Base-by-base conservation (phyloP, 768 basidiomycete genomes). In the Collybiopsis luxurians region DNA sequence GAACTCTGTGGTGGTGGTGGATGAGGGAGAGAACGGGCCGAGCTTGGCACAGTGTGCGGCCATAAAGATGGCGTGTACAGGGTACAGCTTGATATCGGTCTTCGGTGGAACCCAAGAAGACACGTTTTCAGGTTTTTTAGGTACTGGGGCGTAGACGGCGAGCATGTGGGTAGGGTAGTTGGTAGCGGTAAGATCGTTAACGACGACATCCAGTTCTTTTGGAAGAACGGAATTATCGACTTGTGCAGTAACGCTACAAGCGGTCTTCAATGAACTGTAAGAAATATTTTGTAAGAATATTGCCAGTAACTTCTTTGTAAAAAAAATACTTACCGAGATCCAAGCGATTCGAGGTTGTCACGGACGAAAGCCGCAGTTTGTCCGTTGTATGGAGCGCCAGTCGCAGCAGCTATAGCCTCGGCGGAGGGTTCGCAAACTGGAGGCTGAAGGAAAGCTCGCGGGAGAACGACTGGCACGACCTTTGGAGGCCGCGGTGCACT, bases 51-150 rank as follows among this genome's bases (percentile, higher is more conserved):
- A 92, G 64, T 89, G 78, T 0, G 85, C 75, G 6, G 86, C 86
- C 53, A 92, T 77, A 42, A 92, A 76, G 51, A 90, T 69, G 31
- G 83, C 81, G 70, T 93, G 90, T 11, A 83, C 79, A 4, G 91
- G 85, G 61, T 80, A 85, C 52, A 92, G 75, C 10, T 77, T 72
- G 26, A 78, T 67, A 13, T 55, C 40, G 4, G 54, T 55, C 59
- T 72, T 72, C 0, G 50, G 50, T 13, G 50, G 50, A 36, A 27
- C 36, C 53, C 56, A 56, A 28, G 60, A 53, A 36, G 54, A 27
- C 61, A 15, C 26, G 60, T 58, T 54, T 60, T 67, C 48, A 65
- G 61, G 50, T 59, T 50, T 68, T 49, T 49, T 34, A 43, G 66
- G 40, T 31, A 60, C 46, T 31, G 64, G 64, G 11, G 68, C 65